phyloP scores from a whole-genome alignment of 352 stramenopile species.

The Phytopythium ostracodes region DNA sequence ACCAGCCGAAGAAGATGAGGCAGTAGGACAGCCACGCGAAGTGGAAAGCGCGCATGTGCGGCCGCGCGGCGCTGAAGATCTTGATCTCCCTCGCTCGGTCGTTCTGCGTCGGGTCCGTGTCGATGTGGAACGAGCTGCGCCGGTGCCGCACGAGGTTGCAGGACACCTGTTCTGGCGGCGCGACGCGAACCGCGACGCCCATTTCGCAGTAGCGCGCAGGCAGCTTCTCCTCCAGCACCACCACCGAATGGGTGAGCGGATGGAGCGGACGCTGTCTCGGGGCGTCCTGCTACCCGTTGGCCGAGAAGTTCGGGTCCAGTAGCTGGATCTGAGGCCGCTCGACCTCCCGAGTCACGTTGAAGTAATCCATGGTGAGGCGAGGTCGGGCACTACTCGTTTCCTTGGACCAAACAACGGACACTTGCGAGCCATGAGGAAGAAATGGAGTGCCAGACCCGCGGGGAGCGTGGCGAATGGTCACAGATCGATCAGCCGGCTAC shows the following conservation, averaged over 20 bases:
- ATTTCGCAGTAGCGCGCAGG: background rate
- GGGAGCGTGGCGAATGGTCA: background rate
- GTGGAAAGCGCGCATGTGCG: conserved; percentile 67
- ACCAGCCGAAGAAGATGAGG: conserved; percentile 93
- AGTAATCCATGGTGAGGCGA: background rate
- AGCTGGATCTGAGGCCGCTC: conserved; percentile 3
- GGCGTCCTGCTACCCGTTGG: no score
- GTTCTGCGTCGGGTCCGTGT: conserved; percentile 32
- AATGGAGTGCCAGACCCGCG: background rate
- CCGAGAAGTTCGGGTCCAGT: background rate
- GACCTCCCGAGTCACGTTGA: background rate
- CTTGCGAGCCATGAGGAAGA: background rate
- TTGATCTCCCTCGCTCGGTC: conserved; percentile 24
- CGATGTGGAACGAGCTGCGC: conserved; percentile 18
- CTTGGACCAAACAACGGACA: background rate
- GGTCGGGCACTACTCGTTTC: background rate
- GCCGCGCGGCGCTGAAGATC: conserved; percentile 19
- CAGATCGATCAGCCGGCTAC: background rate
- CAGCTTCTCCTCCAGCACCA: background rate
- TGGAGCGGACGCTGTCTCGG: background rate
- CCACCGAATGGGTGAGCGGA: background rate
- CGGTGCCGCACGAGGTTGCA: background rate
- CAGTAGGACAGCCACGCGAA: conserved; percentile 90
- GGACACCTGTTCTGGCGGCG: background rate
- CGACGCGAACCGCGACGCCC: background rate